A percentile compares a stretch with the other conserved stretches of the same genome.
These are phyloP conservation scores for Clitocybe nebularis DNA, from an alignment of 1,284 basidiomycete genomes.

Conservation along the genomic window DNA sequence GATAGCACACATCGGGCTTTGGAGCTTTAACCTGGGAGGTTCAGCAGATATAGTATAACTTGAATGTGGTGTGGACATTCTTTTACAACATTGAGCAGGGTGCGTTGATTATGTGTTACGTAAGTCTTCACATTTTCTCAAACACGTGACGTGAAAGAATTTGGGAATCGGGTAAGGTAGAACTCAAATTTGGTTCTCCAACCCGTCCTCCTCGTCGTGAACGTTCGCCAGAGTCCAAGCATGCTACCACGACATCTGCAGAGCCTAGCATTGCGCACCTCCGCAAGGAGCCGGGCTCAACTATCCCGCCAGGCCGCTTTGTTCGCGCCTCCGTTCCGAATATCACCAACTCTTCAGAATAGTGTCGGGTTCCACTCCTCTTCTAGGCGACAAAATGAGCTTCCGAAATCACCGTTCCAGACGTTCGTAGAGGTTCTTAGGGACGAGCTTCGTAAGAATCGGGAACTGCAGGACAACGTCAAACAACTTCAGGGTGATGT, in stretches of 20 bases:
- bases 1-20: too few species aligned
- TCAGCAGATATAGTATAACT: too few species aligned
- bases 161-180: conserved; percentile 1
- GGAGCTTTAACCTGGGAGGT: too few species aligned
- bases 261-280: conserved; percentile 30
- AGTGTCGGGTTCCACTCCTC: conserved; percentile 64
- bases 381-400: conserved; percentile 54
- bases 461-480: conserved; percentile 94
- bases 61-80: too few species aligned
- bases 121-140: conserved; percentile 1
- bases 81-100: too few species aligned
- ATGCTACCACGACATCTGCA: conserved; percentile 41
- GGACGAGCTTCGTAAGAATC: conserved; percentile 91
- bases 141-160: conserved; percentile 13
- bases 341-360: conserved; percentile 23
- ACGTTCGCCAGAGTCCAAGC: conserved; percentile 1
- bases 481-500: conserved; percentile 97
- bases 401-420: conserved; percentile 90
- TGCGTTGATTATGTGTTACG: too few species aligned
- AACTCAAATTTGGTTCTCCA: not conserved
- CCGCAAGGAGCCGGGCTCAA: conserved; percentile 26
- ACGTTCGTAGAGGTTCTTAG: conserved; percentile 93
- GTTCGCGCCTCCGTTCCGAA: conserved; percentile 39
- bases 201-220: conserved; percentile 7
- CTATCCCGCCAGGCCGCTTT: conserved; percentile 18